These are phyloP conservation scores for Aegilops longissima DNA, from an alignment of 176 grass and related monocot species.

Conservation along the genomic window DNA sequence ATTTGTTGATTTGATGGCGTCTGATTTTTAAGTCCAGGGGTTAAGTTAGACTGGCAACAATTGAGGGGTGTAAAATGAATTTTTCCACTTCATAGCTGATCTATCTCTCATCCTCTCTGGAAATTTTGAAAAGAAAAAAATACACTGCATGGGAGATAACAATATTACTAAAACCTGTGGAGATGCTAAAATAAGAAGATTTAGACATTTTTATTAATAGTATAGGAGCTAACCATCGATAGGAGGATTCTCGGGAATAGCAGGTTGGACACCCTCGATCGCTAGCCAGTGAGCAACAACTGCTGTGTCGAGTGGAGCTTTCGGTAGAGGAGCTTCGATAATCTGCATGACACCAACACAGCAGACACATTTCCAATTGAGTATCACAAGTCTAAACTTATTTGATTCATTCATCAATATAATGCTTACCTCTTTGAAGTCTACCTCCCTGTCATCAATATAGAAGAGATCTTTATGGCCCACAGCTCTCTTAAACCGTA, in stretches of 20 bases:
- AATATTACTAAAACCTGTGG: neutral
- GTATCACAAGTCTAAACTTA: neutral
- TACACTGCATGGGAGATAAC: neutral
- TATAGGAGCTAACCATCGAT: constrained; percentile 56
- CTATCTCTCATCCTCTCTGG: neutral
- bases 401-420: neutral
- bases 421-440: constrained; percentile 80
- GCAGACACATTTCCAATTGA: constrained; percentile 24
- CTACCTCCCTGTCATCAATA: constrained; percentile 83
- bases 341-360: constrained; percentile 46
- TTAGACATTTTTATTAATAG: neutral
- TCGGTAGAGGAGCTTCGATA: constrained; percentile 71
- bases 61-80: neutral
- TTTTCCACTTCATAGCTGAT: neutral
- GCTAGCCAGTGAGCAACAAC: constrained; percentile 93
- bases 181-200: neutral
- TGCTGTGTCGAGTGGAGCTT: constrained; percentile 83
- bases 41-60: neutral
- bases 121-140: neutral
- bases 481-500: constrained; percentile 83
- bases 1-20: neutral
- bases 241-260: constrained; percentile 91
- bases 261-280: constrained; percentile 90
- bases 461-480: constrained; percentile 98
- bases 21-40: neutral